Base-by-base conservation (phyloP, 495 filamentous ascomycete species). In the Penicillium odoratum region DNA sequence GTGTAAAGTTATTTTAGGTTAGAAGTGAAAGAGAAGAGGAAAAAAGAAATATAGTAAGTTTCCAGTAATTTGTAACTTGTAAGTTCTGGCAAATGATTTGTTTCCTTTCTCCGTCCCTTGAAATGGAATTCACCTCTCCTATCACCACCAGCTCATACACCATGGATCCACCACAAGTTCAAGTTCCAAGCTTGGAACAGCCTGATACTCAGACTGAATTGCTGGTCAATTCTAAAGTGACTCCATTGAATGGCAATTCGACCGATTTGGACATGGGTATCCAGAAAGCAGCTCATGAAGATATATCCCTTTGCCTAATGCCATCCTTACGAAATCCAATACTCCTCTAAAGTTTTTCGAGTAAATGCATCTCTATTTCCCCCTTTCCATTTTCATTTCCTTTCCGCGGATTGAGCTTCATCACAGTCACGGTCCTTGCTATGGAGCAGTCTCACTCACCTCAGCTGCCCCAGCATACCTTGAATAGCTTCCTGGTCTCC, bases 401-500 rank as follows among this genome's bases (percentile, higher is more conserved):
- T 50, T 25, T 6, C 18, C 8, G 15, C 1, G 44, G 30, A 34
- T n/a, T 40, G 15, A 40, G 38, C 40, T 42, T 29, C 33, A 55
- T 51, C 11, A 36, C 48, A 49, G 2, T 15, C 16, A 58, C 55
- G 33, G 29, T 42, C 8, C 7, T 28, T 4, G 49, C 5, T 16
- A 10, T 38, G 5, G 16, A 36, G 30, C 7, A 11, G 6, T 21
- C 9, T 13, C 18, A 13, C 6, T 16, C 16, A 51, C 7, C 16
- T 38, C 11, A 10, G 15, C 0, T 25, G 9, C 1, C 16, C 3
- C 26, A 36, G n/a, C 60, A 67, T 28, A 69, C 36, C 0, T 53
- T 31, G n/a, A 7, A 31, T 34, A 77, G 74, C 18, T 74, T 68
- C 68, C 80, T 97, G 21, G 85, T 82, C 51, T 92, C 88, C 33